Evolutionary conservation across 768 basidiomycete genomes (phyloP), one percentile per base, ranked within the genome.

Genomic region (Boletus insuetus): DNA sequence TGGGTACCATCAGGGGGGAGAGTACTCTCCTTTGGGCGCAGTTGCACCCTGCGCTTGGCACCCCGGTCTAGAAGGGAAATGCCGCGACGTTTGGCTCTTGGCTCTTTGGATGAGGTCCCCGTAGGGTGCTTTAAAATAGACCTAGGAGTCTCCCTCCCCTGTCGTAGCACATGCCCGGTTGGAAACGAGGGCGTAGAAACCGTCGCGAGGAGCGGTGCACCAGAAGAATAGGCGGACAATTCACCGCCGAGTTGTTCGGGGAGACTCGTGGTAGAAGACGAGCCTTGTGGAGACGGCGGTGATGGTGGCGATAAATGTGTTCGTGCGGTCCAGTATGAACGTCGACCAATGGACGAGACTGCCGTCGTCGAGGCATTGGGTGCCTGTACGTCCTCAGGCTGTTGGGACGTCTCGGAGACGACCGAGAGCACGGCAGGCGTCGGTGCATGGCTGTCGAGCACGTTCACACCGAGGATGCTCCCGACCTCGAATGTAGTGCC

Each of bases 401-500:
- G 54, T 22, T 39, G 58, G 3, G 54, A 46, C 5, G 24, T 29
- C 40, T 54, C 56, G 10, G 54, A 52, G 29, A 37, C 47, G 29
- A 46, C 42, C 17, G 47, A 20, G 4, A 58, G 46, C 14, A 32
- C 16, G 22, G 29, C 17, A 26, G 49, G 46, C 17, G 54, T 46
- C 13, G 58, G 54, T 0, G 55, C 62, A 14, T 60, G 60, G 42
- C 24, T 38, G 47, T 79, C 73, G 46, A 86, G 72, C 32, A 87
- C 72, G 57, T 83, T 80, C 48, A 91, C 78, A 12, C 89, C 91
- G 37, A 91, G 74, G 56, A 93, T 78, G n/a, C 78, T 78, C 3
- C 91, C 91, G 37, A 93, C 76, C 63, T 90, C 87, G 58, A 93
- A 93, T 55, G 84, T 89, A 22, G 77, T 77, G 26, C 91, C 89